Evolutionary conservation across 768 basidiomycete species (phyloP).

Genomic region (Tephrocybe sp.): DNA sequence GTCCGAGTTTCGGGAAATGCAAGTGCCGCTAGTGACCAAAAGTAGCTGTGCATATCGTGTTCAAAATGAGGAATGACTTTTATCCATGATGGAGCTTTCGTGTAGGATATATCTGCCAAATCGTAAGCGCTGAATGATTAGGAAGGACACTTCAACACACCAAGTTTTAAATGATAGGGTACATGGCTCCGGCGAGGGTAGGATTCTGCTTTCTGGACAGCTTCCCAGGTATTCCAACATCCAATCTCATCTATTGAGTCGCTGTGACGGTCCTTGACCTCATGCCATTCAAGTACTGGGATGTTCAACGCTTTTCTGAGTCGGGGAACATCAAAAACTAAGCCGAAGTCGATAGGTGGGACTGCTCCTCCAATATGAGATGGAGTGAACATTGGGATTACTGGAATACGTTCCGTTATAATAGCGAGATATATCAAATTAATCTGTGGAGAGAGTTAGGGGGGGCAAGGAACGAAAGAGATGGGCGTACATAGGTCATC

Average conservation of each 20-base stretch:
- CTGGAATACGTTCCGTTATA: constrained; percentile 58
- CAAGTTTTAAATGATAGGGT: constrained; percentile 39
- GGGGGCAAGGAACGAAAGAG: background rate
- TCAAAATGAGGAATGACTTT: constrained; percentile 45
- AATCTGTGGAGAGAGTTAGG: constrained; percentile 26
- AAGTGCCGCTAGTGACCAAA: constrained; percentile 47
- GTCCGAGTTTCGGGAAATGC: constrained; percentile 44
- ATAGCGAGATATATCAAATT: constrained; percentile 62
- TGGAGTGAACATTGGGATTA: constrained; percentile 58
- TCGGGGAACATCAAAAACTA: constrained; percentile 60
- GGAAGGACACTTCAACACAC: constrained; percentile 20
- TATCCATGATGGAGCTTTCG: constrained; percentile 46
- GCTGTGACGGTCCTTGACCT: constrained; percentile 52
- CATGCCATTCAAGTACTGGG: constrained; percentile 63
- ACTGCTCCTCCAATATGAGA: constrained; percentile 52
- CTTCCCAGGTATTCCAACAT: constrained; percentile 57
- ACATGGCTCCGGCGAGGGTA: constrained; percentile 38
- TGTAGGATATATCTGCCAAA: constrained; percentile 50
- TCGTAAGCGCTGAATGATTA: constrained; percentile 16
- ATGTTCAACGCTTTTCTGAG: constrained; percentile 41
- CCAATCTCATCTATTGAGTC: constrained; percentile 45
- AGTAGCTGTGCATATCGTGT: constrained; percentile 43
- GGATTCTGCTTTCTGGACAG: constrained; percentile 38
- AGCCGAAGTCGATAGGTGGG: constrained; percentile 54
- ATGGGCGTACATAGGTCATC: constrained; percentile 57